Evolutionary conservation across 768 basidiomycete species (phyloP).

Genomic region (Suillus sp.): DNA sequence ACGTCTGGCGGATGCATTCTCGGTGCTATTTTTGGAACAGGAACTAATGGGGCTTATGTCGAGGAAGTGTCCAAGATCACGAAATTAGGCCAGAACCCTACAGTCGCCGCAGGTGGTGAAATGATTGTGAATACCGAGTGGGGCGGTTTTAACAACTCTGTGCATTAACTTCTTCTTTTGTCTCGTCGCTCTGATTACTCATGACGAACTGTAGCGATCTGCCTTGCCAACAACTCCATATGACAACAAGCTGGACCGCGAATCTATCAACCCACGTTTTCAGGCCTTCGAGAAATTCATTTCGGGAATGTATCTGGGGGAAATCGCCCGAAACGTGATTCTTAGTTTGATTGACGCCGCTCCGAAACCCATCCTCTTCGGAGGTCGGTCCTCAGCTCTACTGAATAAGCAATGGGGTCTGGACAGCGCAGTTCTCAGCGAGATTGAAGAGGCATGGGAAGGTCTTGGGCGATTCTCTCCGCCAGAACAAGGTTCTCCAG

Average conservation of each 20-base stretch:
- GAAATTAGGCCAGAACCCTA: conserved; percentile 72
- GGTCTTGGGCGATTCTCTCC: conserved; percentile 38
- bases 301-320: conserved; percentile 98
- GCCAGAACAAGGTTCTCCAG: conserved; percentile 17
- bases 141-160: conserved; percentile 96
- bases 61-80: conserved; percentile 83
- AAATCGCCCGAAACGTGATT: conserved; percentile 85
- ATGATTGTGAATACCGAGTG: conserved; percentile 99
- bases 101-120: conserved; percentile 59
- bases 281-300: conserved; percentile 99
- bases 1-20: conserved; percentile 89
- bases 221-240: conserved; percentile 86
- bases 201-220: conserved; percentile 53
- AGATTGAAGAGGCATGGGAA: conserved; percentile 77
- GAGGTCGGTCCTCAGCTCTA: conserved; percentile 66
- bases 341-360: conserved; percentile 78
- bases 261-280: conserved; percentile 89
- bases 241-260: conserved; percentile 90
- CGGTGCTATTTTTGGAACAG: conserved; percentile 95
- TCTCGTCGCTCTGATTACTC: conserved; percentile 10
- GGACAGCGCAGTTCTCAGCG: conserved; percentile 91
- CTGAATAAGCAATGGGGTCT: conserved; percentile 93
- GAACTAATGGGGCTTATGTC: conserved; percentile 97
- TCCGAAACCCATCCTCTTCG: conserved; percentile 74
- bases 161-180: conserved; percentile 38